Base-by-base conservation (phyloP, 1,284 basidiomycete species). In the Tremellales sp. region DNA sequence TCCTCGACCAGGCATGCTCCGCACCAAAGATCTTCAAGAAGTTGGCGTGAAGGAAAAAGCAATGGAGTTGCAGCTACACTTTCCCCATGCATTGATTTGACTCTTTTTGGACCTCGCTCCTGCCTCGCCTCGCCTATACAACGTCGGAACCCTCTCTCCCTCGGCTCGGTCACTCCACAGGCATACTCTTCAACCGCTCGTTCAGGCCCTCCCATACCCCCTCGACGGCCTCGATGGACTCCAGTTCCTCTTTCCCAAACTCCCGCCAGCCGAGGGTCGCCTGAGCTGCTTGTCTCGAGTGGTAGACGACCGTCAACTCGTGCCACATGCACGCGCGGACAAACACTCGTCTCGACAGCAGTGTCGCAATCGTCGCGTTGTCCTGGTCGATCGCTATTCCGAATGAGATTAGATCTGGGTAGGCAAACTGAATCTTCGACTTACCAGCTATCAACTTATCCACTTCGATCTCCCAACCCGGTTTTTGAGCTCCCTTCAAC, bases 281-380 rank as follows among this genome's bases (percentile, higher is more conserved):
- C 27, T 91, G 77, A 0, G 85, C 78, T 54, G 89, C 87, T 73
- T 93, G 89, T 34, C 86, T 76, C 60, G 91, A 90, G 69, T 93
- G 89, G 41, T 91, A 74, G 24, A 93, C 83, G 3, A 91, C 85
- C 12, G 86, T 81, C 13, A 93, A 76, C 69, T 94, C 90, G 60
- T 92, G 86, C 89, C 90, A 94, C 79, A 93, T 81, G 56, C 90
- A 87, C 48, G 85, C 85, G 33, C 87, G 82, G 51, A 91, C 84
- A 63, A 91, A 92, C 8, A 92, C 80, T 26, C 88, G 76, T 50
- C 88, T 75, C 48, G 79, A 81, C 29, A 92, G 75, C 45, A 84
- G 78, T 2, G 80, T 77, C 6, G 78, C 77, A 54, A 92, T 88
- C 0, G 51, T 49, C 5, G 61, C 48, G 31, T 62, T 69, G 45